Evolutionary conservation across 2,329 filamentous ascomycete genomes (phyloP).

Genomic region (Nigrospora oryzae): DNA sequence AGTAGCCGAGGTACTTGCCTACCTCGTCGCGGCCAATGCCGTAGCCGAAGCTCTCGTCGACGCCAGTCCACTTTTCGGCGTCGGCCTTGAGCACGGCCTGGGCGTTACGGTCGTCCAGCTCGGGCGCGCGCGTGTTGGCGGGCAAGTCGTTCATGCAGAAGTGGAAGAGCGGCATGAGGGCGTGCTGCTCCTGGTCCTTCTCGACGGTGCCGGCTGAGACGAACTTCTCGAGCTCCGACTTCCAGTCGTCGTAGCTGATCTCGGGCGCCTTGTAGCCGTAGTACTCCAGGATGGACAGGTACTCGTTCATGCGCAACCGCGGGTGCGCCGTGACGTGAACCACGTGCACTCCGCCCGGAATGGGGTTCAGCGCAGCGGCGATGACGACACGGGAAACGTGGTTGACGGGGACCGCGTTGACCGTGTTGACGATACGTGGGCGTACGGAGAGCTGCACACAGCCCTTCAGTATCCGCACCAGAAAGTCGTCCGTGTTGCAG

Average conservation of each 20-base stretch:
- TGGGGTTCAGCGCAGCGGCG: conserved; percentile 60
- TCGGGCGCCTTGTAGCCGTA: conserved; percentile 67
- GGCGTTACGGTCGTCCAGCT: conserved; percentile 67
- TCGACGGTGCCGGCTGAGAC: conserved; percentile 47
- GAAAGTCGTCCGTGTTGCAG: conserved; percentile 80
- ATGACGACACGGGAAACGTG: conserved; percentile 78
- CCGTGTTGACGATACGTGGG: conserved; percentile 74
- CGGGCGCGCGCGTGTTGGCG: conserved; percentile 59
- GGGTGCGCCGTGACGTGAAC: conserved; percentile 76
- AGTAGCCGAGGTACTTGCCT: conserved; percentile 55
- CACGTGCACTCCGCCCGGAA: conserved; percentile 42
- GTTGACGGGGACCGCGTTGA: conserved; percentile 82
- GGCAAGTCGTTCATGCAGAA: conserved; percentile 66
- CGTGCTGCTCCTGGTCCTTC: conserved; percentile 57
- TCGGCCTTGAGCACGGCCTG: conserved; percentile 56
- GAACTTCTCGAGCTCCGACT: conserved; percentile 56
- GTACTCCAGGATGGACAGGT: conserved; percentile 57
- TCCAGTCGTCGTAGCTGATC: conserved; percentile 63
- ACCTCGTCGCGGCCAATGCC: conserved; percentile 53
- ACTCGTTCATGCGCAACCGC: conserved; percentile 69
- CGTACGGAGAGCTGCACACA: conserved; percentile 70
- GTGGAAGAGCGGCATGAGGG: conserved; percentile 67
- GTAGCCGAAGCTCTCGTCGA: conserved; percentile 45
- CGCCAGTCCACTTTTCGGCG: conserved; percentile 46
- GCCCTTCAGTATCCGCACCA: conserved; percentile 79